These are phyloP conservation scores for Eustoma russellianum DNA, from an alignment of 257 asterid genomes.

Conservation along the genomic window DNA sequence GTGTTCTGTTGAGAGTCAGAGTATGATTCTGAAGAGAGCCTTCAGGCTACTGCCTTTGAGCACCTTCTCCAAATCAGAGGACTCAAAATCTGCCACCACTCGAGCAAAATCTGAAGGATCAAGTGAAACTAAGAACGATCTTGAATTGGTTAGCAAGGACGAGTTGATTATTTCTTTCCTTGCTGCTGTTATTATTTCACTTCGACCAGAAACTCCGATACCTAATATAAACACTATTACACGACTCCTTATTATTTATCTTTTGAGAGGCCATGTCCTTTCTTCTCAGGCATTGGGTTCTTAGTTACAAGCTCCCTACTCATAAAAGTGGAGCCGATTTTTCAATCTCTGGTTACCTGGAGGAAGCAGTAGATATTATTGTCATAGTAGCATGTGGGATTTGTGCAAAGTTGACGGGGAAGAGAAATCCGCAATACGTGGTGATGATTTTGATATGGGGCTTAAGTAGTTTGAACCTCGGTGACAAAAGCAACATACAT, in stretches of 20 bases:
- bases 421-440: constrained; percentile 9
- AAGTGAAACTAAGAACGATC: constrained; percentile 19
- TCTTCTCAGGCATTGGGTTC: constrained; percentile 98
- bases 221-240: constrained; percentile 48
- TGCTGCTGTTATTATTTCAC: constrained; percentile 71
- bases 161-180: constrained; percentile 62
- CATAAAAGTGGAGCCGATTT: constrained; percentile 18
- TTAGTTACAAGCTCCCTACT: constrained; percentile 77
- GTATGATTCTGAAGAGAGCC: constrained; percentile 47
- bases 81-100: constrained; percentile 25
- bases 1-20: constrained; percentile 64
- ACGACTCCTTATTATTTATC: constrained; percentile 41
- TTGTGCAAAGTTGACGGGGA: constrained; percentile 15
- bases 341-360: constrained; percentile 31
- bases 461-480: constrained; percentile 31
- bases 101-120: constrained; percentile 18
- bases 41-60: constrained; percentile 35
- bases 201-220: constrained; percentile 59
- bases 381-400: constrained; percentile 31
- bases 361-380: constrained; percentile 53
- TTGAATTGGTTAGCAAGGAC: constrained; percentile 30
- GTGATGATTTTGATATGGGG: constrained; percentile 28
- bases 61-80: constrained; percentile 22
- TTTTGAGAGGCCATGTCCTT: constrained; percentile 63
- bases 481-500: constrained; percentile 19